These are phyloP conservation scores for Urtica urens DNA, from an alignment of 306 rosid genomes.

Conservation along the genomic window DNA sequence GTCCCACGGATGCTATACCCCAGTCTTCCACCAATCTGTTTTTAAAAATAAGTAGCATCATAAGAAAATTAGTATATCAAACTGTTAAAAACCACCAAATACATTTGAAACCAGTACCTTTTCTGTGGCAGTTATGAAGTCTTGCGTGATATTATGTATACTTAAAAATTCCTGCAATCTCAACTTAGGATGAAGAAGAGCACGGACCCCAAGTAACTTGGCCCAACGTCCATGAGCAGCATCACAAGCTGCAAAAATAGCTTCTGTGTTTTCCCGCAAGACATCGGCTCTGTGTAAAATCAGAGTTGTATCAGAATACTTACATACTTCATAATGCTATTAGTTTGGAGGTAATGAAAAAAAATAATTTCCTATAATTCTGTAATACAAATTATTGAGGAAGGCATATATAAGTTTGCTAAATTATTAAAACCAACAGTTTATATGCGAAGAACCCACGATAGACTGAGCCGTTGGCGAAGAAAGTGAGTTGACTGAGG, in stretches of 20 bases:
- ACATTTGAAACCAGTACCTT: constrained; percentile 37
- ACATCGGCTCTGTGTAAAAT: constrained; percentile 92
- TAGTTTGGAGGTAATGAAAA: constrained; percentile 8
- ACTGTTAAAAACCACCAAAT: constrained; percentile 1
- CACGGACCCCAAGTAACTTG: constrained; percentile 95
- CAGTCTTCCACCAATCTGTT: constrained; percentile 96
- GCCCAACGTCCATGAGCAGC: constrained; percentile 99
- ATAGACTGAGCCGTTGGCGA: too few species aligned
- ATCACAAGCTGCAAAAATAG: constrained; percentile 99
- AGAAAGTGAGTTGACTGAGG: too few species aligned
- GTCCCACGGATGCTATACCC: constrained; percentile 99
- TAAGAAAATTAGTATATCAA: constrained; percentile 8
- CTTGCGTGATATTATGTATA: constrained; percentile 75
- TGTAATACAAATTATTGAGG: neutral
- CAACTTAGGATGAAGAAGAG: constrained; percentile 86
- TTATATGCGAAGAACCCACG: too few species aligned
- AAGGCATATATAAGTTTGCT: neutral
- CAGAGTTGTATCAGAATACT: constrained; percentile 44
- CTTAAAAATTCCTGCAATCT: constrained; percentile 84
- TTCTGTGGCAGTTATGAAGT: constrained; percentile 85
- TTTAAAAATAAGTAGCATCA: constrained; percentile 20
- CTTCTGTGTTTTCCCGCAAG: constrained; percentile 99
- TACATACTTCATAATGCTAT: constrained; percentile 19
- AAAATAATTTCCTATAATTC: neutral
- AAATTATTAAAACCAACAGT: neutral